phyloP scores from a whole-genome alignment of 2,329 filamentous ascomycete species.

The Colletotrichum scovillei region DNA sequence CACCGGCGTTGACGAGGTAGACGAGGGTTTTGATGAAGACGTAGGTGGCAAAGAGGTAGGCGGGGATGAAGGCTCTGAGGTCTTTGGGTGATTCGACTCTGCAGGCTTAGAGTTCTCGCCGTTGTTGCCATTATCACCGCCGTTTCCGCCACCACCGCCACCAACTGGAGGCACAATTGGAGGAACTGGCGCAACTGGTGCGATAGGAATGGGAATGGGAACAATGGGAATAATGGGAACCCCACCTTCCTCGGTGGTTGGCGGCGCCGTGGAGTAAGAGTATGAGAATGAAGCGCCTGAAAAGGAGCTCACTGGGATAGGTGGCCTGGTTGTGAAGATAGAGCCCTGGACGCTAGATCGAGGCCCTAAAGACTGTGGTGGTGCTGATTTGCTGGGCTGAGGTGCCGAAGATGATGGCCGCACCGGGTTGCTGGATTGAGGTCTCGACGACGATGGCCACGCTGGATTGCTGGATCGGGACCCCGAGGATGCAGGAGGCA shows the following conservation, averaged over 20 bases:
- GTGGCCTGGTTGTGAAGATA: not conserved
- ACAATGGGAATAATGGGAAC: not conserved
- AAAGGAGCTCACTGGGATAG: not conserved
- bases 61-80: not conserved
- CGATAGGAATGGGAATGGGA: not conserved
- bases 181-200: not conserved
- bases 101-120: not conserved
- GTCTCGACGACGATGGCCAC: no score
- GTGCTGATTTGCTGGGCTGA: no score
- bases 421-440: not conserved
- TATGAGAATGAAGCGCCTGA: not conserved
- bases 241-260: not conserved
- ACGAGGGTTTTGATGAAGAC: not conserved
- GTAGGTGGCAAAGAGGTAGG: not conserved
- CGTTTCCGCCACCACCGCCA: not conserved
- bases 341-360: not conserved
- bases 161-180: not conserved
- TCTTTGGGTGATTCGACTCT: not conserved
- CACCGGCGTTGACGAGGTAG: not conserved
- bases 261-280: not conserved
- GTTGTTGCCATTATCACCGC: not conserved
- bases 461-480: not conserved
- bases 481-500: not conserved
- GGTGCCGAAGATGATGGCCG: no score
- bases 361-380: no score